These are phyloP conservation scores for Dryas alaskensis DNA, from an alignment of 306 rosid genomes.

Conservation along the genomic window DNA sequence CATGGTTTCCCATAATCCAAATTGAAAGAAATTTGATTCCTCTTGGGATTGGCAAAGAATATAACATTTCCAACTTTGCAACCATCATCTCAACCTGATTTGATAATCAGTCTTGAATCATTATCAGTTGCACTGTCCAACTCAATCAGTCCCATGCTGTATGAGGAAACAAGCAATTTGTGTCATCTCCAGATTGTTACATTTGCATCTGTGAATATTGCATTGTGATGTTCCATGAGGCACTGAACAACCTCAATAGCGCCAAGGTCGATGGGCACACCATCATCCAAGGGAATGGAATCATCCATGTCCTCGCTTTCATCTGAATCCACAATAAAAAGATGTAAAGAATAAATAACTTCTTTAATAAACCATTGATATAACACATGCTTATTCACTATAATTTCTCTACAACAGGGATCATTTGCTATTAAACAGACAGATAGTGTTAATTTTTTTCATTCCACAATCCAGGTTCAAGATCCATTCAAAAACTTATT, in stretches of 20 bases:
- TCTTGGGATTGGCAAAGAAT: neutral
- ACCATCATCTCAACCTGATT: neutral
- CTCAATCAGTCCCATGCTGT: slow-evolving; percentile 9
- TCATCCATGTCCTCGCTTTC: slow-evolving; percentile 62
- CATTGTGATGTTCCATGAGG: slow-evolving; percentile 92
- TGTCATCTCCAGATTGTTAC: slow-evolving; percentile 88
- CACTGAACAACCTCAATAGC: slow-evolving; percentile 91
- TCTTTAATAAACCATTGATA: neutral
- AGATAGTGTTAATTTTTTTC: too few relatives aligned
- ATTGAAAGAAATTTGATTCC: neutral
- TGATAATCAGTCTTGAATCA: neutral
- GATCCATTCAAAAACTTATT: too few relatives aligned
- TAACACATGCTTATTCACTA: neutral
- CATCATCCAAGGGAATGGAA: slow-evolving; percentile 93
- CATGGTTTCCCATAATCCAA: neutral
- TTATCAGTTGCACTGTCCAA: neutral
- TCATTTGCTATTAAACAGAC: neutral
- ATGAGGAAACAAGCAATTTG: slow-evolving; percentile 1
- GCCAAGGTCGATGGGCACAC: slow-evolving; percentile 66
- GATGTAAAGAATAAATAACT: neutral
- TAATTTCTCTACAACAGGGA: neutral
- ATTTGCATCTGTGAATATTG: slow-evolving; percentile 89
- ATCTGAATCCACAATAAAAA: slow-evolving; percentile 42
- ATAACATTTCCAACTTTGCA: neutral
- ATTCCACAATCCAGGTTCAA: too few relatives aligned